phyloP scores from a whole-genome alignment of 306 rosid species.

The Ceratonia siliqua region DNA sequence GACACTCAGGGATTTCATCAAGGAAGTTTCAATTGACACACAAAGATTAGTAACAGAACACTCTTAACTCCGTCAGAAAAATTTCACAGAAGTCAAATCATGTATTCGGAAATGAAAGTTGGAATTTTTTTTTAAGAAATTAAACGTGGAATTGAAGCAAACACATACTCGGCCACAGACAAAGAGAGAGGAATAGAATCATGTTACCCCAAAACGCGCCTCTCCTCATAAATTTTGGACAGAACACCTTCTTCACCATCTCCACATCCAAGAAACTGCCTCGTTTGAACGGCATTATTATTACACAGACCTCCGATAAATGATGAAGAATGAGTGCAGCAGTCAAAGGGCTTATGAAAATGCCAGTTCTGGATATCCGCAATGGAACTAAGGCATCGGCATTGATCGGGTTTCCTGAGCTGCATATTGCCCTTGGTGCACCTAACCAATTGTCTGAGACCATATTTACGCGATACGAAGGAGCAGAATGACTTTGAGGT shows the following conservation, averaged over 20 bases:
- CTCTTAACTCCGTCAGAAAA: not conserved
- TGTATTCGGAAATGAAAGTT: not conserved
- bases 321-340: conserved; percentile 22
- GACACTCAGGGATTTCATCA: not conserved
- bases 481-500: conserved; percentile 55
- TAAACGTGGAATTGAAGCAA: not conserved
- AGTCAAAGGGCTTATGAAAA: conserved; percentile 33
- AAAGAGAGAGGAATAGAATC: not conserved
- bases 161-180: not conserved
- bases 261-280: conserved; percentile 78
- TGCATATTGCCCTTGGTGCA: conserved; percentile 21
- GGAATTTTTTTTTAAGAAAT: not conserved
- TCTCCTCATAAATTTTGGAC: conserved; percentile 78
- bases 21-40: not conserved
- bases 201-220: conserved; percentile 72
- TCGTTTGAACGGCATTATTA: conserved; percentile 40
- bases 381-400: conserved; percentile 46
- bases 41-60: not conserved
- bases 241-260: conserved; percentile 79
- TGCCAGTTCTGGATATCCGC: conserved; percentile 33
- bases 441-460: conserved; percentile 41
- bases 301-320: conserved; percentile 14
- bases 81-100: not conserved
- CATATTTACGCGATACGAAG: conserved; percentile 46
- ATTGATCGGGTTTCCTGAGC: conserved; percentile 14